phyloP scores from a whole-genome alignment of 2,329 filamentous ascomycete genomes.

The Xylaria sp. region DNA sequence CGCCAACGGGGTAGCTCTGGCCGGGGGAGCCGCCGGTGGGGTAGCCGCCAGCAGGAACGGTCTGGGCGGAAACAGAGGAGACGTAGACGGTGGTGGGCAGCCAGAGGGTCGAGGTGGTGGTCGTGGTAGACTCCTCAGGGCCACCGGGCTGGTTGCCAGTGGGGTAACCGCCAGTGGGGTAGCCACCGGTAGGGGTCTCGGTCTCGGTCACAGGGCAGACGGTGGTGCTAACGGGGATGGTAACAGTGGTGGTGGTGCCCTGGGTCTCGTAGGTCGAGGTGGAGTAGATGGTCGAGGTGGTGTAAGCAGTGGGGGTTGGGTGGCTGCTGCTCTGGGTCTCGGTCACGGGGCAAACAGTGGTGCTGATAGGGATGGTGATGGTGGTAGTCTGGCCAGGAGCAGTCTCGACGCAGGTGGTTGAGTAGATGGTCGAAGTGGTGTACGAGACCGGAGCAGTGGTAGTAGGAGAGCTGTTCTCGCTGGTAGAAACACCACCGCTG shows the following conservation, averaged over 20 bases:
- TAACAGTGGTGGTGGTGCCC: constrained; percentile 39
- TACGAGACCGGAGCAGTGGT: constrained; percentile 29
- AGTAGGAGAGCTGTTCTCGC: constrained; percentile 15
- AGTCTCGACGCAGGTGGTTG: constrained; percentile 42
- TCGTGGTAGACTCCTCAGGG: constrained; percentile 33
- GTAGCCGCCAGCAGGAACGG: constrained; percentile 23
- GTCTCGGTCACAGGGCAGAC: constrained; percentile 35
- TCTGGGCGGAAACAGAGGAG: constrained; percentile 23
- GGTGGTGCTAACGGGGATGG: constrained; percentile 44
- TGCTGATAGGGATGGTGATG: constrained; percentile 41
- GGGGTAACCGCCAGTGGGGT: constrained; percentile 20
- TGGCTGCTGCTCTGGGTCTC: constrained; percentile 28
- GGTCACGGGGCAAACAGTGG: constrained; percentile 41
- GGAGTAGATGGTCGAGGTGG: constrained; percentile 49
- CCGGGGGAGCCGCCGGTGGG: constrained; percentile 10
- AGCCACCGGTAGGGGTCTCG: constrained; percentile 17
- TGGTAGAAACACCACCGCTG: constrained; percentile 6
- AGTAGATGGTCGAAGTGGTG: constrained; percentile 50
- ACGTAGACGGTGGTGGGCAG: constrained; percentile 34
- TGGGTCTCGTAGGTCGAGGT: constrained; percentile 40
- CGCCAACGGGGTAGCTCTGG: constrained; percentile 20
- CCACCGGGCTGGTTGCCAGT: constrained; percentile 22
- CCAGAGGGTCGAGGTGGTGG: constrained; percentile 34
- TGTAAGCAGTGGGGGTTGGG: constrained; percentile 35
- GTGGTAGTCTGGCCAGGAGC: constrained; percentile 41